Evolutionary conservation across 495 filamentous ascomycete genomes (phyloP).

Genomic region (Lichenothelia convexa): DNA sequence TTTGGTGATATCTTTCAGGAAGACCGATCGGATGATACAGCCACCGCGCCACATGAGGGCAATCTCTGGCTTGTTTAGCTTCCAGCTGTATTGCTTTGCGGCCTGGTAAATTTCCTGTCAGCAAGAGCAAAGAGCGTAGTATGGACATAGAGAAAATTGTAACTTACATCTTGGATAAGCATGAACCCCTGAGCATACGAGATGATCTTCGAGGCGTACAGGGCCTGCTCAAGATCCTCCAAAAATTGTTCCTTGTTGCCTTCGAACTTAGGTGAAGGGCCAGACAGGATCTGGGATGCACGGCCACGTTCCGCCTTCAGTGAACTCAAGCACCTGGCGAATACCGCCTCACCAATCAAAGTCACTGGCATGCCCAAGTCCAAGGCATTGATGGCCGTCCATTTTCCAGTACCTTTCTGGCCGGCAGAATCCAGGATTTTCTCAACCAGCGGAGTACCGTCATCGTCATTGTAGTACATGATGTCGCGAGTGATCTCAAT

Average conservation of each 20-base stretch:
- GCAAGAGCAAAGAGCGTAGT: neutral
- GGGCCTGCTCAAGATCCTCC: slow-evolving; percentile 91
- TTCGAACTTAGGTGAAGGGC: slow-evolving; percentile 59
- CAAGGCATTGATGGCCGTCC: slow-evolving; percentile 97
- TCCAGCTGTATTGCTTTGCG: slow-evolving; percentile 89
- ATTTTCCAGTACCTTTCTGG: slow-evolving; percentile 99
- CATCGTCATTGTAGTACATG: slow-evolving; percentile 90
- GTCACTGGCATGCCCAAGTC: slow-evolving; percentile 98
- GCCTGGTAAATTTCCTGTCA: slow-evolving; percentile 32
- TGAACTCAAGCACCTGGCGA: slow-evolving; percentile 81
- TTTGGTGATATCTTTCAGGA: slow-evolving; percentile 96
- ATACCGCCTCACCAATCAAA: slow-evolving; percentile 91
- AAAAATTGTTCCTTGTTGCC: slow-evolving; percentile 87
- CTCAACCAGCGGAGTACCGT: slow-evolving; percentile 77
- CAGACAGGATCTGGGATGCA: slow-evolving; percentile 60
- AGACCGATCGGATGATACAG: slow-evolving; percentile 99
- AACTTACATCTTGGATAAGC: slow-evolving; percentile 90
- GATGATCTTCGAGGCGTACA: slow-evolving; percentile 99
- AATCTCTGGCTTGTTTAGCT: slow-evolving; percentile 99
- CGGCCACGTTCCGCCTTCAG: slow-evolving; percentile 84
- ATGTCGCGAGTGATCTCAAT: slow-evolving; percentile 98
- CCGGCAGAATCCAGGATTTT: slow-evolving; percentile 98
- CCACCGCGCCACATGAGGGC: slow-evolving; percentile 99
- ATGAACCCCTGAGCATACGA: slow-evolving; percentile 99
- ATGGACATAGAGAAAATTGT: neutral